These are phyloP conservation scores for Cytospora piceicola DNA, from an alignment of 2,329 filamentous ascomycete genomes.

Conservation along the genomic window DNA sequence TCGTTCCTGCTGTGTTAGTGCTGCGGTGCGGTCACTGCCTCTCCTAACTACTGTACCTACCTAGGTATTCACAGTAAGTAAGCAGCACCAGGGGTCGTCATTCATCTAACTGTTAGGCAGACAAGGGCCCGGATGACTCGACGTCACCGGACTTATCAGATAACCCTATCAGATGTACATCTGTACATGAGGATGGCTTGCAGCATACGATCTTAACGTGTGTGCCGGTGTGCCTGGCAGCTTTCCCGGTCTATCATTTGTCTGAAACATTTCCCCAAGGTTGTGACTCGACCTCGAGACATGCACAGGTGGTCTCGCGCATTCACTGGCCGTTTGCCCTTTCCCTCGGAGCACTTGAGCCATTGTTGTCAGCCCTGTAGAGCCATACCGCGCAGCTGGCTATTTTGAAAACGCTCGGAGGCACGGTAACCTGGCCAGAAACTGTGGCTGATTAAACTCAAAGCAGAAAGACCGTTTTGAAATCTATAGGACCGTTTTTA, in stretches of 20 bases:
- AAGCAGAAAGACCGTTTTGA: too few species aligned
- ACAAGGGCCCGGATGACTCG: conserved; percentile 19
- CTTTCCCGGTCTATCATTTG: not conserved
- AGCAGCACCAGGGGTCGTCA: conserved; percentile 15
- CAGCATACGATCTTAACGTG: not conserved
- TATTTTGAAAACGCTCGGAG: too few species aligned
- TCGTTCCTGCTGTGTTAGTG: not conserved
- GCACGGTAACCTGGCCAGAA: too few species aligned
- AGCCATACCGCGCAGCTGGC: too few species aligned
- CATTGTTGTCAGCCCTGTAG: not conserved
- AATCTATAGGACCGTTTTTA: too few species aligned
- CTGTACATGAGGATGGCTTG: not conserved
- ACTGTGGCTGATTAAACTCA: too few species aligned
- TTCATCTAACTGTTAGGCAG: conserved; percentile 1
- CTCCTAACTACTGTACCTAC: too few species aligned
- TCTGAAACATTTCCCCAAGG: not conserved
- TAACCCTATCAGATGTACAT: not conserved
- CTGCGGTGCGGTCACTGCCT: conserved; percentile 18
- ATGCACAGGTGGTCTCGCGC: not conserved
- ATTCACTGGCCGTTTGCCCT: not conserved
- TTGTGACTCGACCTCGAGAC: not conserved
- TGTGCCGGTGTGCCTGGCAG: not conserved
- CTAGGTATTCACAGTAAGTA: not conserved
- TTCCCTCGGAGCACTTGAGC: not conserved
- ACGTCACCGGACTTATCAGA: not conserved